Percentiles rank a stretch among this genome's conserved stretches.
Conservation (phyloP, 371 early-diverging fungal genomes). For the Mucor saturninus region DNA sequence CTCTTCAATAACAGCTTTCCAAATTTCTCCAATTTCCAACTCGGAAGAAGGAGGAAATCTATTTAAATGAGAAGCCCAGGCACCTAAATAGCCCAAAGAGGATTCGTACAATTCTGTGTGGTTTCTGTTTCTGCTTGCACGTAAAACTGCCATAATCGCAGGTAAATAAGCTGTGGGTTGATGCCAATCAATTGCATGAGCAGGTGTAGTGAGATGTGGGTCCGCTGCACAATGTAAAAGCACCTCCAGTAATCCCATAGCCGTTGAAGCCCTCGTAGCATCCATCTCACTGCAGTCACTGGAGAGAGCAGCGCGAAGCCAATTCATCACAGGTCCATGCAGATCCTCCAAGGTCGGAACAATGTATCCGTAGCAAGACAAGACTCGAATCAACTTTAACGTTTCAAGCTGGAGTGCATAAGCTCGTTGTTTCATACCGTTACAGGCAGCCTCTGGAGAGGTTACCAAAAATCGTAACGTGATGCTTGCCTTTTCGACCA, state of each 20-base stretch:
- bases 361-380: constrained; percentile 57
- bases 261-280: constrained; percentile 27
- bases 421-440: constrained; percentile 30
- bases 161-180: constrained; percentile 56
- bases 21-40: constrained; percentile 21
- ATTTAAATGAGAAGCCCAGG: constrained; percentile 51
- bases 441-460: constrained; percentile 39
- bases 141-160: constrained; percentile 32
- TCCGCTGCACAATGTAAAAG: constrained; percentile 58
- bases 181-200: constrained; percentile 64
- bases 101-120: constrained; percentile 30
- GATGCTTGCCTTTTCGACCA: constrained; percentile 43
- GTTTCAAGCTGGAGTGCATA: constrained; percentile 56
- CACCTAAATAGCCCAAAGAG: constrained; percentile 54
- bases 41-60: constrained; percentile 32
- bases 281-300: background rate
- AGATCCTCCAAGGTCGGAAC: constrained; percentile 48
- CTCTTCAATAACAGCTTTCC: constrained; percentile 29
- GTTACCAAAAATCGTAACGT: constrained; percentile 48
- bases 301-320: constrained; percentile 41
- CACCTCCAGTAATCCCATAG: constrained; percentile 35
- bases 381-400: constrained; percentile 49
- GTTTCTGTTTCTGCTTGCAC: constrained; percentile 11
- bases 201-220: constrained; percentile 58
- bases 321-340: constrained; percentile 47